phyloP scores from a whole-genome alignment of 192 early-diverging fungal genomes.

The Chytriomyces confervae region DNA sequence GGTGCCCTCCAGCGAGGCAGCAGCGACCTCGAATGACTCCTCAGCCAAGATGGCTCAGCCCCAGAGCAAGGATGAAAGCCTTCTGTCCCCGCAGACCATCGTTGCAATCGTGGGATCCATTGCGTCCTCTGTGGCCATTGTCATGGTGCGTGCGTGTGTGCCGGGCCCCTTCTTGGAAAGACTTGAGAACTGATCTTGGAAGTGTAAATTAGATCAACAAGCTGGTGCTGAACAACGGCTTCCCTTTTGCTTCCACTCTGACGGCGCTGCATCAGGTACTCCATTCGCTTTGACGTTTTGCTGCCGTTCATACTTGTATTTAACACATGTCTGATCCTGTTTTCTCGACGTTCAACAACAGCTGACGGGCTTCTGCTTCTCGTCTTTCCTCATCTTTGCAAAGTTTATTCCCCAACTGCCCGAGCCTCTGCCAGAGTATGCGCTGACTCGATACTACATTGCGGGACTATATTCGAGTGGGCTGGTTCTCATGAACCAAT shows the following conservation, averaged over 20 bases:
- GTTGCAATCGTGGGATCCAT: constrained; percentile 31
- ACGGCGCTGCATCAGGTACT: constrained; percentile 33
- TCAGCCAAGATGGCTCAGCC: background rate
- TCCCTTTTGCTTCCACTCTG: constrained; percentile 24
- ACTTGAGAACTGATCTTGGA: background rate
- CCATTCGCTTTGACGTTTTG: background rate
- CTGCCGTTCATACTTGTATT: background rate
- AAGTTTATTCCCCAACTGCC: constrained; percentile 31
- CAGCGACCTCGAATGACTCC: background rate
- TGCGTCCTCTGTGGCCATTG: constrained; percentile 24
- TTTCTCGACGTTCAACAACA: background rate
- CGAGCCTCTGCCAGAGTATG: constrained; percentile 22
- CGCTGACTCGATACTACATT: constrained; percentile 13
- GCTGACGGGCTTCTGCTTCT: constrained; percentile 18
- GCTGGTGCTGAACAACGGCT: constrained; percentile 29
- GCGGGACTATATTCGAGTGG: constrained; percentile 30
- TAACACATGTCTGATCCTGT: background rate
- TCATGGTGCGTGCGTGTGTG: constrained; percentile 15
- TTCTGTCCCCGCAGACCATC: background rate
- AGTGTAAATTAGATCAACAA: constrained; percentile 25
- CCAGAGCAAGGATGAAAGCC: background rate
- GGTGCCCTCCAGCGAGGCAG: background rate
- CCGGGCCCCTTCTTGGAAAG: background rate
- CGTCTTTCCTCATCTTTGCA: constrained; percentile 8
- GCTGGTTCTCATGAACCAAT: constrained; percentile 36